Base-by-base conservation (phyloP, 2,329 filamentous ascomycete species). In the Camillea tinctor region DNA sequence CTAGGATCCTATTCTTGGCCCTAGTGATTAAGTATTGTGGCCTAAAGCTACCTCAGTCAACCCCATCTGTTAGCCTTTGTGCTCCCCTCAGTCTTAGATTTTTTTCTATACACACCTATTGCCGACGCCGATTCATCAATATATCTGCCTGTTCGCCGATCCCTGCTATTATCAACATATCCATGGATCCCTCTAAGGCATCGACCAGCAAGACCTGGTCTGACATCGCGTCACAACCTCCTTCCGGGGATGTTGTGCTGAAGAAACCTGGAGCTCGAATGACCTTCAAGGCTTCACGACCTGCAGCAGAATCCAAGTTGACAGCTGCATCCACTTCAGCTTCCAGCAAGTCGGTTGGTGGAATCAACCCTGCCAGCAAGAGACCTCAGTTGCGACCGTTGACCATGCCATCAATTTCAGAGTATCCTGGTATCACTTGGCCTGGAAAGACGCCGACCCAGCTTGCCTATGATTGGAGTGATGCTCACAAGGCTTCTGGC, bases 401-500 rank as follows among this genome's bases (percentile, higher is more conserved):
- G 8, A 30, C 26, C 6, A 30, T 30, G 26, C 6, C 7, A 9
- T 30, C 26, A 30, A 24, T 51, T 21, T 50, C 49, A 15, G 15
- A 36, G 4, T 60, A 56, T 23, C 23, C 58, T 9, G 23, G 13
- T 50, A 22, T 60, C 17, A 7, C 36, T 4, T 57, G 58, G 55
- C 58, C 55, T 20, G 20, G 49, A n/a, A 57, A 57, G 26, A 20
- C 23, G 17, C 55, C 58, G 8, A 26, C 51, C 24, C 19, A 49
- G 21, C 20, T 24, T 13, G 54, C 20, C 48, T 57, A 57, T 36
- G 55, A 60, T 13, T 51, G 30, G 54, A 50, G 54, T 19, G 17
- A 21, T 11, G 50, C 15, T 24, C 23, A 54, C 20, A 13, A 52
- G 11, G 44, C 26, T 21, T 26, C 21, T 5, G 40, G 26, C 17